phyloP scores from a whole-genome alignment of 495 filamentous ascomycete genomes.

The Podospora tetraspora region DNA sequence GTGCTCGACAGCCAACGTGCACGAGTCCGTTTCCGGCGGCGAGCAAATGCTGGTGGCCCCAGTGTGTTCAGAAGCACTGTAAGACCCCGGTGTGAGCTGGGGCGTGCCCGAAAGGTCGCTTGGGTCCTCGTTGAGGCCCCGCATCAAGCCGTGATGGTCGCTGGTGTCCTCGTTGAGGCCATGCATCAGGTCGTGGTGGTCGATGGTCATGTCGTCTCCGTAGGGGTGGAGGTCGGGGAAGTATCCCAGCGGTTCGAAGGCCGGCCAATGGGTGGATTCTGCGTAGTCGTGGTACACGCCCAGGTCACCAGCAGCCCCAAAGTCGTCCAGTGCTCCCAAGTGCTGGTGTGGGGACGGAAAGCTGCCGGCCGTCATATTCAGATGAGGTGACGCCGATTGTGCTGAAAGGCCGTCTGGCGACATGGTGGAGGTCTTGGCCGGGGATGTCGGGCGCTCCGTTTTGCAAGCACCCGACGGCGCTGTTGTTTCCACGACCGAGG shows the following conservation, averaged over 20 bases:
- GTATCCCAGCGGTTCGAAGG: background rate
- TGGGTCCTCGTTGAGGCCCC: slow-evolving; percentile 24
- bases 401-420: slow-evolving; percentile 20
- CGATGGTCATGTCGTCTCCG: background rate
- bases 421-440: slow-evolving; percentile 25
- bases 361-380: slow-evolving; percentile 28
- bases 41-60: slow-evolving; percentile 43
- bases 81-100: slow-evolving; percentile 33
- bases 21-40: slow-evolving; percentile 31
- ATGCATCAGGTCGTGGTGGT: slow-evolving; percentile 31
- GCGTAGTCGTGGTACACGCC: background rate
- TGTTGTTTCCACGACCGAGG: slow-evolving; percentile 40
- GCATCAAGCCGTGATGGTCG: slow-evolving; percentile 14
- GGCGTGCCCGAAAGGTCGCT: slow-evolving; percentile 33
- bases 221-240: background rate
- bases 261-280: background rate
- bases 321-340: slow-evolving; percentile 35
- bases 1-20: slow-evolving; percentile 24
- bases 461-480: slow-evolving; percentile 22
- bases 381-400: slow-evolving; percentile 8
- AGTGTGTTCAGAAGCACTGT: slow-evolving; percentile 42
- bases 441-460: slow-evolving; percentile 20
- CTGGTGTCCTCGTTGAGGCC: background rate
- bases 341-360: slow-evolving; percentile 33
- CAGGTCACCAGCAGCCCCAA: slow-evolving; percentile 24